Percentiles rank a stretch among this genome's conserved stretches.
Evolutionary conservation across 441 rosid genomes (phyloP).

Genomic region (Pelargonium australe): DNA sequence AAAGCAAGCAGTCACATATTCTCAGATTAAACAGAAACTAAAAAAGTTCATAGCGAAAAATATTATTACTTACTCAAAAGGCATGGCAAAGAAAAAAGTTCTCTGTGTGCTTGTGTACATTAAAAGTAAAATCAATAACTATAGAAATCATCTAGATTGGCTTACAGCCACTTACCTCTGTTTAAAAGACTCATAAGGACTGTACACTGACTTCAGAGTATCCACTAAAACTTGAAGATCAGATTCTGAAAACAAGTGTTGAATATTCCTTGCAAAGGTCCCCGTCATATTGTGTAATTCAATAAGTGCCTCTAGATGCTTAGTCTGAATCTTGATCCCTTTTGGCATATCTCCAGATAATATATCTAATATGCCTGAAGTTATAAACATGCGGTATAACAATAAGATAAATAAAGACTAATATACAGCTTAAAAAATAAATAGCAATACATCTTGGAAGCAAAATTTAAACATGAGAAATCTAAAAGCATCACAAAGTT

Average conservation of each 20-base stretch:
- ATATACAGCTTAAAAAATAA: slow-evolving; percentile 3
- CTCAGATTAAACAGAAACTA: neutral
- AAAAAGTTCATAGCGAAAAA: neutral
- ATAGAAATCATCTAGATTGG: slow-evolving; percentile 4
- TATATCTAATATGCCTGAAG: slow-evolving; percentile 73
- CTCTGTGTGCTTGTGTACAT: too few relatives aligned
- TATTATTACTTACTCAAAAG: neutral
- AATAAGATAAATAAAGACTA: slow-evolving; percentile 9
- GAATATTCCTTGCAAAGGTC: slow-evolving; percentile 80
- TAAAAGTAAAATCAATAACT: neutral
- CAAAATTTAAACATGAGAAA: neutral
- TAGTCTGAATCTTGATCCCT: slow-evolving; percentile 81
- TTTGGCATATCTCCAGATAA: slow-evolving; percentile 89
- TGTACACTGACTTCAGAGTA: slow-evolving; percentile 82
- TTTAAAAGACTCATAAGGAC: slow-evolving; percentile 81
- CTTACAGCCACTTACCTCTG: slow-evolving; percentile 55
- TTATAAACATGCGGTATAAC: slow-evolving; percentile 17
- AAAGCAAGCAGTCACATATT: neutral
- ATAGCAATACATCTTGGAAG: neutral
- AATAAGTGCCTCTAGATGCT: slow-evolving; percentile 87
- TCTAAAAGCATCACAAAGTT: neutral
- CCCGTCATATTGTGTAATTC: slow-evolving; percentile 89
- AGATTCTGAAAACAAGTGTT: slow-evolving; percentile 87
- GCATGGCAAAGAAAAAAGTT: neutral
- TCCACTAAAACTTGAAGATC: slow-evolving; percentile 69